Conservation (phyloP, 257 asterid species). For the Leptodermis oblonga region DNA sequence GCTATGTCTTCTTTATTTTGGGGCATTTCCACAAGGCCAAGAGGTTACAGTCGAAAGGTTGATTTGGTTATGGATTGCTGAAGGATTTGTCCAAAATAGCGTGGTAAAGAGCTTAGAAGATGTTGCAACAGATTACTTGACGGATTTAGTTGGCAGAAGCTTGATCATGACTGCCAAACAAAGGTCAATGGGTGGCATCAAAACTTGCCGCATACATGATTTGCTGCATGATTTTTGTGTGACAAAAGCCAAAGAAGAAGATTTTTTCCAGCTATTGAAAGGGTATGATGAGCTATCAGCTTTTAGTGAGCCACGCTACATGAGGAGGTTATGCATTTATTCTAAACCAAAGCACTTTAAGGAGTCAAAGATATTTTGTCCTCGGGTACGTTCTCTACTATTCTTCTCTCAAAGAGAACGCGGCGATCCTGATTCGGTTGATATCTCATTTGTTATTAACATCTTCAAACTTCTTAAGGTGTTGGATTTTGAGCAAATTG, state of each 20-base stretch:
- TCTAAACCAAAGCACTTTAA: no score
- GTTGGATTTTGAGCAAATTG: background rate
- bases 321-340: slow-evolving; percentile 4
- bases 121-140: slow-evolving; percentile 10
- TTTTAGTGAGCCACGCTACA: background rate
- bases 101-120: background rate
- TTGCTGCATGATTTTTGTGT: slow-evolving; percentile 8
- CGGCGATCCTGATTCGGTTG: background rate
- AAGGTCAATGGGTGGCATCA: slow-evolving; percentile 4
- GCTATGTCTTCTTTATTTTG: slow-evolving; percentile 16
- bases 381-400: slow-evolving; percentile 3
- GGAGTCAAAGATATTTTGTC: background rate
- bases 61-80: slow-evolving; percentile 13
- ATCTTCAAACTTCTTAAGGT: slow-evolving; percentile 9
- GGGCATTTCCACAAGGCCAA: slow-evolving; percentile 1
- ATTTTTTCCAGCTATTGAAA: background rate
- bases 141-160: slow-evolving; percentile 14
- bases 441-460: background rate
- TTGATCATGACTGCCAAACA: background rate
- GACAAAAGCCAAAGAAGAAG: slow-evolving; percentile 7
- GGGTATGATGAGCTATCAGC: background rate
- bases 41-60: slow-evolving; percentile 4
- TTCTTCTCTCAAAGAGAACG: background rate
- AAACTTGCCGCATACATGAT: slow-evolving; percentile 10
- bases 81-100: slow-evolving; percentile 1